These are phyloP conservation scores for Syzygium aqueum DNA, from an alignment of 345 rosid genomes.

Conservation along the genomic window DNA sequence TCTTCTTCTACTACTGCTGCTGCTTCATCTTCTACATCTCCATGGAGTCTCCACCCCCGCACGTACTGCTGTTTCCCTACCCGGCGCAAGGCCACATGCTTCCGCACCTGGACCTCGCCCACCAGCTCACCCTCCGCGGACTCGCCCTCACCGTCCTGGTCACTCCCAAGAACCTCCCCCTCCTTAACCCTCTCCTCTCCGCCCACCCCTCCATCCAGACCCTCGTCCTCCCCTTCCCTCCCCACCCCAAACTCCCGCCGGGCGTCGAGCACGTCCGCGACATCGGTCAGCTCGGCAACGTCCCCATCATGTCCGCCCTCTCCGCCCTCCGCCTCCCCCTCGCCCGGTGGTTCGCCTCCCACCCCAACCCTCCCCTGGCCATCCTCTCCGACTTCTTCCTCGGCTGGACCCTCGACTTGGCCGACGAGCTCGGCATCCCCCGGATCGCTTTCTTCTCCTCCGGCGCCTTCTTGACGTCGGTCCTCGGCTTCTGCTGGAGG, in stretches of 20 bases:
- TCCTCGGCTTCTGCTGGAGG: slow-evolving; percentile 17
- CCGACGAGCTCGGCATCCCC: slow-evolving; percentile 25
- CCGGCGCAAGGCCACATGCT: slow-evolving; percentile 76
- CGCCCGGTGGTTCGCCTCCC: slow-evolving; percentile 46
- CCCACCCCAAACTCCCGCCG: slow-evolving; percentile 42
- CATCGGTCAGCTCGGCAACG: slow-evolving; percentile 36
- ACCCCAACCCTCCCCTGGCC: slow-evolving; percentile 46
- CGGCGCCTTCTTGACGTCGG: slow-evolving; percentile 21
- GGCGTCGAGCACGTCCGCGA: slow-evolving; percentile 56
- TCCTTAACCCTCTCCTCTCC: slow-evolving; percentile 34
- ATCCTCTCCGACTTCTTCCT: slow-evolving; percentile 70
- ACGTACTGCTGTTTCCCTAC: slow-evolving; percentile 49
- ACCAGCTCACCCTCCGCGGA: slow-evolving; percentile 12
- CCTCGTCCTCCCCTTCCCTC: slow-evolving; percentile 38
- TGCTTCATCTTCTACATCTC: neutral
- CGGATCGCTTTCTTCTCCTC: slow-evolving; percentile 38
- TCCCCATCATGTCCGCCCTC: slow-evolving; percentile 30
- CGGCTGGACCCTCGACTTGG: slow-evolving; percentile 60
- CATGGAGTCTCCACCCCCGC: slow-evolving; percentile 6
- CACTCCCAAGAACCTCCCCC: slow-evolving; percentile 7
- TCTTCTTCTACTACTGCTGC: neutral
- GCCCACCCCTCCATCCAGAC: slow-evolving; percentile 34
- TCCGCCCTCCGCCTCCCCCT: slow-evolving; percentile 33
- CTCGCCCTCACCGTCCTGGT: slow-evolving; percentile 2
- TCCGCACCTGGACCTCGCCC: slow-evolving; percentile 33